phyloP scores from a whole-genome alignment of 805 yeast species.

The Candida easanensis region DNA sequence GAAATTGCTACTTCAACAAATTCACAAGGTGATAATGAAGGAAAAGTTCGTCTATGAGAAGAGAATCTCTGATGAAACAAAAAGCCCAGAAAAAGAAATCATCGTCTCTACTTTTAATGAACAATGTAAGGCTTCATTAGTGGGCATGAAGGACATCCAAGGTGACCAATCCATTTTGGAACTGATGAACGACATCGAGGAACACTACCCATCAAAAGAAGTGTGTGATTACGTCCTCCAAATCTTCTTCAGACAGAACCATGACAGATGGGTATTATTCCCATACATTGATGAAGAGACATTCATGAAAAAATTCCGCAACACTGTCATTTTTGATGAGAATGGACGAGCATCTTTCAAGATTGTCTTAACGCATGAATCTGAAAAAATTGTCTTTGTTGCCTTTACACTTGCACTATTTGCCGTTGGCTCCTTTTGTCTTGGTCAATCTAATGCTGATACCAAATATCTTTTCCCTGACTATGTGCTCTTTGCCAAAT shows the following conservation, averaged over 20 bases:
- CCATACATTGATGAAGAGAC: slow-evolving; percentile 14
- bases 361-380: neutral
- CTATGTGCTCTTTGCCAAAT: slow-evolving; percentile 13
- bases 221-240: slow-evolving; percentile 1
- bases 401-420: slow-evolving; percentile 10
- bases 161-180: slow-evolving; percentile 8
- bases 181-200: slow-evolving; percentile 10
- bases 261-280: slow-evolving; percentile 11
- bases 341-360: slow-evolving; percentile 9
- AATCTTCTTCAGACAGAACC: slow-evolving; percentile 13
- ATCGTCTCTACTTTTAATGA: slow-evolving; percentile 9
- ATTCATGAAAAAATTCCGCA: slow-evolving; percentile 2
- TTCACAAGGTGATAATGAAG: slow-evolving; percentile 13
- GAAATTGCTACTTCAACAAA: slow-evolving; percentile 13
- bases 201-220: slow-evolving; percentile 7
- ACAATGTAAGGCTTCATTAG: slow-evolving; percentile 10
- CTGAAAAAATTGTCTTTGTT: slow-evolving; percentile 9
- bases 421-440: slow-evolving; percentile 9
- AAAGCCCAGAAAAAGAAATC: slow-evolving; percentile 2
- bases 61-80: neutral
- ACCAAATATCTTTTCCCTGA: slow-evolving; percentile 4
- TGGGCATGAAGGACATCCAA: slow-evolving; percentile 6
- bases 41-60: slow-evolving; percentile 10
- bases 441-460: slow-evolving; percentile 8
- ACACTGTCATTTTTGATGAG: slow-evolving; percentile 1